Base-by-base conservation (phyloP, 2,329 filamentous ascomycete species). In the Fusarium falciforme region DNA sequence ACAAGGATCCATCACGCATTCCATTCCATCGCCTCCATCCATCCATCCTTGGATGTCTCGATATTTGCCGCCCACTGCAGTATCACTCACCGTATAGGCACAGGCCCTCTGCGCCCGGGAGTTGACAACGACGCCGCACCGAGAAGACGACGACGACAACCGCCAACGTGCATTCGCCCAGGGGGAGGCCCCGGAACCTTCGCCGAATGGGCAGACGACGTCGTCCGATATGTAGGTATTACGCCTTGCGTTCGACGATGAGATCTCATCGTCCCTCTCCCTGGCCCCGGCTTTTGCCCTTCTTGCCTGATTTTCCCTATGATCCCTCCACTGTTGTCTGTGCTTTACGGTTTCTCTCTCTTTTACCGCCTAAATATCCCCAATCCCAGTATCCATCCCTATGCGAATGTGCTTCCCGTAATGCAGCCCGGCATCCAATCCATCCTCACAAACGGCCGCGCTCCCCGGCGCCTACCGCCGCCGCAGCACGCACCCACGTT, bases 191-290 rank as follows among this genome's bases (percentile, higher is more conserved):
- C 73, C 75, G 75, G 75, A 73, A 64, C 58, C 69, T 63, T 67
- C 75, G 75, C 75, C 64, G 70, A 67, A 61, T 74, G 60, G 71
- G 57, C 65, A 64, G 67, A 61, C 49, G 38, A 42, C 62, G 40
- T 66, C 71, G 65, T 49, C 61, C 68, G 64, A 70, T 20, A 70
- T 57, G 67, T 70, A 57, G 63, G 60, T 55, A 60, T 60, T 54
- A 54, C 49, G 49, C 49, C 49, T 35, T 64, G 59, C 44, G 55
- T 68, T 68, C 55, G 44, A 66, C 66, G 66, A 72, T 70, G 58
- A 61, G 71, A 73, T 70, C 70, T 70, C 49, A 61, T 57, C 52
- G 52, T 49, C 27, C 52, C 52, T 57, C 52, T 57, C 52, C 52
- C 52, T 57, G 52, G 52, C 29, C 52, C 52, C 52, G 31, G 52